Base-by-base conservation (phyloP, 805 yeast genomes). In the Wickerhamomyces queroliae region DNA sequence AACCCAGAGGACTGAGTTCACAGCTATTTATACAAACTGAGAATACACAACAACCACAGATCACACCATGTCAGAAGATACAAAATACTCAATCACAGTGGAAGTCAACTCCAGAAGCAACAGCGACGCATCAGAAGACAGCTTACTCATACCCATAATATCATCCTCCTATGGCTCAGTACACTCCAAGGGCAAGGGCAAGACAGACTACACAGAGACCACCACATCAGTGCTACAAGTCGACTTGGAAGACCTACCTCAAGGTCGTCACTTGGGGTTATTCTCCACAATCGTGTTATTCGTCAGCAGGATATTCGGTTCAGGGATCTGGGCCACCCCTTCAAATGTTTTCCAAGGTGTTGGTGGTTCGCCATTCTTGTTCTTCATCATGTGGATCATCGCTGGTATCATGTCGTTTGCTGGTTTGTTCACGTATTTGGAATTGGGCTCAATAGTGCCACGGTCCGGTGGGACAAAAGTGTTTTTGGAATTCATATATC, bases 251-350 rank as follows among this genome's bases (percentile, higher is more conserved):
- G 54, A 53, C 13, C 39, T 50, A 10, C 90, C 90, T 1, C 88
- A 81, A 48, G 91, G 91, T 1, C 64, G 91, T 28, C 88, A 83
- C 58, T 56, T 84, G 44, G 91, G 91, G 0, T 56, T 81, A 2
- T 80, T 72, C 48, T 78, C 88, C 7, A 80, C 86, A 0, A 68
- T 79, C 30, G 70, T 80, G 33, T 60, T 82, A 42, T 79, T 81
- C 49, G 69, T 84, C 7, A 76, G 86, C 13, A 63, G 90, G 43
- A 83, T 84, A 31, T 64, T 84, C 11, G 93, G 95, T 0, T 80
- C 89, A 0, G 93, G 93, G 0, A 83, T 84, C 8, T 80, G 83
- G 63, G 81, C 89, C 7, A 75, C 80, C 1, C 82, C 90, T 0
- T 72, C 84, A 16, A 74, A 80, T 20, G 74, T 83, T 23, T 80